A percentile compares a stretch with the other conserved stretches of the same genome.
Conservation (phyloP, 2,329 filamentous ascomycete species). For the Sporothrix sp. region DNA sequence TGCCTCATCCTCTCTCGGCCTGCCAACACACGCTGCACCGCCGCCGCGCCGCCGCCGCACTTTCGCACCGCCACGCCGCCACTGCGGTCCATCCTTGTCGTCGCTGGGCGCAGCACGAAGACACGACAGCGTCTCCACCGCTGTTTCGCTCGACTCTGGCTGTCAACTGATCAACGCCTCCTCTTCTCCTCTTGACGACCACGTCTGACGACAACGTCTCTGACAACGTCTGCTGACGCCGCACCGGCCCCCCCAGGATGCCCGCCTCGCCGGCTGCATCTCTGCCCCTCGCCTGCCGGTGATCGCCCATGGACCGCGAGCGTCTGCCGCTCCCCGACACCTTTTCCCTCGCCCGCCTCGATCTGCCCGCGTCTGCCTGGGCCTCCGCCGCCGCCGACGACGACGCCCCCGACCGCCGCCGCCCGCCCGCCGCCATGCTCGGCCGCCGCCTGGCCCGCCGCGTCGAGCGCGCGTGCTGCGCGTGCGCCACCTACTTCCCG, state of each 20-base stretch:
- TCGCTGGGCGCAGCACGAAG: too few species aligned
- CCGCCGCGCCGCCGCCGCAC: too few species aligned
- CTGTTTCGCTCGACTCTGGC: too few species aligned
- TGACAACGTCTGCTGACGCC: not conserved
- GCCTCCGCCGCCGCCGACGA: not conserved
- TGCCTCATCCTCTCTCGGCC: too few species aligned
- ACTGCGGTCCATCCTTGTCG: too few species aligned
- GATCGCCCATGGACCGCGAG: conserved; percentile 3
- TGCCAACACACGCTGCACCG: too few species aligned
- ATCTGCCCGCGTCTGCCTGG: not conserved
- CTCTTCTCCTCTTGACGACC: too few species aligned
- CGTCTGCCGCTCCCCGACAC: not conserved
- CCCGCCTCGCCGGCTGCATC: conserved; percentile 7
- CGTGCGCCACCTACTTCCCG: conserved; percentile 71
- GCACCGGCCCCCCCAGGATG: not conserved
- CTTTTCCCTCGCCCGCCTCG: not conserved
- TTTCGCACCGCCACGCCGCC: too few species aligned
- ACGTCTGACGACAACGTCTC: too few species aligned
- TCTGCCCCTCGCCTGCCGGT: not conserved
- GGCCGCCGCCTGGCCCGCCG: conserved; percentile 55
- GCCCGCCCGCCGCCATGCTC: conserved; percentile 29
- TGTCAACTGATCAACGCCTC: too few species aligned
- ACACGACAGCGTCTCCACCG: too few species aligned
- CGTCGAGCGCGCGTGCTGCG: conserved; percentile 76
- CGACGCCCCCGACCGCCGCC: not conserved